phyloP scores from a whole-genome alignment of 495 filamentous ascomycete genomes.

The Cairneyella variabilis region DNA sequence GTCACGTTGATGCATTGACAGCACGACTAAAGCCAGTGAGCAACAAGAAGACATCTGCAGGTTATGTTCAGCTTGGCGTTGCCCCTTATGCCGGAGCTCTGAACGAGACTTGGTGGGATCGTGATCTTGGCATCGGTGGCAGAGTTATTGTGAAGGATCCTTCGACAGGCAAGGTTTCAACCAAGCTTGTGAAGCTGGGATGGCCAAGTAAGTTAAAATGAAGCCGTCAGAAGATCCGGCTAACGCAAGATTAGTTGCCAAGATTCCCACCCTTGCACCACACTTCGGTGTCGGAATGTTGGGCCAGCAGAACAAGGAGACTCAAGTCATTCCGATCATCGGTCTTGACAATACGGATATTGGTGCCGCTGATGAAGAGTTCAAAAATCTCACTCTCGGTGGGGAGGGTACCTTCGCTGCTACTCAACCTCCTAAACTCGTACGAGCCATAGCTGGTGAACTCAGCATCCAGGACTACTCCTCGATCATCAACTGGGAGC shows the following conservation, averaged over 20 bases:
- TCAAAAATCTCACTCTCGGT: slow-evolving; percentile 35
- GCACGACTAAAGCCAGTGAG: slow-evolving; percentile 86
- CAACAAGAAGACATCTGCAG: slow-evolving; percentile 71
- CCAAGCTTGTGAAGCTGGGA: slow-evolving; percentile 81
- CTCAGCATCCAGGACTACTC: slow-evolving; percentile 63
- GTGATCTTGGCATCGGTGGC: slow-evolving; percentile 87
- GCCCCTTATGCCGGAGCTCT: slow-evolving; percentile 88
- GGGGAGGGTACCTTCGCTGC: slow-evolving; percentile 59
- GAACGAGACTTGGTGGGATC: slow-evolving; percentile 89
- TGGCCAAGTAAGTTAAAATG: slow-evolving; percentile 58
- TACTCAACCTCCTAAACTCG: slow-evolving; percentile 79
- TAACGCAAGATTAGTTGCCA: slow-evolving; percentile 52
- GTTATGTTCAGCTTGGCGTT: slow-evolving; percentile 85
- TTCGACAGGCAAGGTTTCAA: slow-evolving; percentile 68
- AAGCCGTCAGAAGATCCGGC: slow-evolving; percentile 8
- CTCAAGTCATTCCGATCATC: slow-evolving; percentile 90
- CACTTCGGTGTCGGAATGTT: slow-evolving; percentile 83
- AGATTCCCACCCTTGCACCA: slow-evolving; percentile 87
- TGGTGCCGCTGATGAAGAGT: slow-evolving; percentile 27
- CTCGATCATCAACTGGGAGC: slow-evolving; percentile 89
- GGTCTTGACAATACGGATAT: slow-evolving; percentile 75
- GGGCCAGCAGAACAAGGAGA: slow-evolving; percentile 83
- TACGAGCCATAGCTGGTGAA: slow-evolving; percentile 74
- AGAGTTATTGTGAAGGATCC: slow-evolving; percentile 77
- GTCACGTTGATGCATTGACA: slow-evolving; percentile 89